phyloP scores from a whole-genome alignment of 2,329 filamentous ascomycete species.

The Phyllosticta citribraziliensis region DNA sequence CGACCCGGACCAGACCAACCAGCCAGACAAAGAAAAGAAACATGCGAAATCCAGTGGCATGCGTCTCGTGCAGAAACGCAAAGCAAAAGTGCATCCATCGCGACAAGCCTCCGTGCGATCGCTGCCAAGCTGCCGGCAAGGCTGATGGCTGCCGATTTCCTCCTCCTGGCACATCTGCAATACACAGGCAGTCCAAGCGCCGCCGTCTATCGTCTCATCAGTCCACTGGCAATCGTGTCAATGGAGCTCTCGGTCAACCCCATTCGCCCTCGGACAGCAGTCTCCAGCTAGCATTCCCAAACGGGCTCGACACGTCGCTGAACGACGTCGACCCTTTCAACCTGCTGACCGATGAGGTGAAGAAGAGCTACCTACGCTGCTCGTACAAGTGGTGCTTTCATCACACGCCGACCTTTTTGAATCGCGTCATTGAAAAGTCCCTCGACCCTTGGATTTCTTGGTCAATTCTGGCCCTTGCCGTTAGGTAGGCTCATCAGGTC shows the following conservation, averaged over 20 bases:
- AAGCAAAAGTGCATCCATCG: conserved; percentile 32
- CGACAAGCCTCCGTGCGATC: conserved; percentile 28
- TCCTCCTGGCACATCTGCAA: conserved; percentile 27
- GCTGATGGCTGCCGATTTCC: conserved; percentile 26
- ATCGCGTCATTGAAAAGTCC: conserved; percentile 27
- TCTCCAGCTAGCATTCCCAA: neutral
- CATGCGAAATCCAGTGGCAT: conserved; percentile 32
- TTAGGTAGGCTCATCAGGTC: conserved; percentile 20
- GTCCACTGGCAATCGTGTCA: conserved; percentile 5
- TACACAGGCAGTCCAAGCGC: conserved; percentile 29
- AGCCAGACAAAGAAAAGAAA: neutral
- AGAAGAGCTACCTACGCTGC: conserved; percentile 31
- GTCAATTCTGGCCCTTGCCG: conserved; percentile 32
- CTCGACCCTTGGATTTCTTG: conserved; percentile 31
- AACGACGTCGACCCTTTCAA: conserved; percentile 28
- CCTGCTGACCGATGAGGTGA: conserved; percentile 32
- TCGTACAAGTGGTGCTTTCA: conserved; percentile 35
- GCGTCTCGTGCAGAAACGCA: conserved; percentile 28
- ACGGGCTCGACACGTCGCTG: conserved; percentile 12
- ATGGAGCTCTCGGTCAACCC: conserved; percentile 16
- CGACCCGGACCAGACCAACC: neutral
- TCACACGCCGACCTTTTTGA: conserved; percentile 30
- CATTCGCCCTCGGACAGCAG: conserved; percentile 10
- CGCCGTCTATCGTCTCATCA: conserved; percentile 19
- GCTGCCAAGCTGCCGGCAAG: conserved; percentile 26